Conservation (phyloP, 805 yeast genomes). For the Scheffersomyces lignosus region DNA sequence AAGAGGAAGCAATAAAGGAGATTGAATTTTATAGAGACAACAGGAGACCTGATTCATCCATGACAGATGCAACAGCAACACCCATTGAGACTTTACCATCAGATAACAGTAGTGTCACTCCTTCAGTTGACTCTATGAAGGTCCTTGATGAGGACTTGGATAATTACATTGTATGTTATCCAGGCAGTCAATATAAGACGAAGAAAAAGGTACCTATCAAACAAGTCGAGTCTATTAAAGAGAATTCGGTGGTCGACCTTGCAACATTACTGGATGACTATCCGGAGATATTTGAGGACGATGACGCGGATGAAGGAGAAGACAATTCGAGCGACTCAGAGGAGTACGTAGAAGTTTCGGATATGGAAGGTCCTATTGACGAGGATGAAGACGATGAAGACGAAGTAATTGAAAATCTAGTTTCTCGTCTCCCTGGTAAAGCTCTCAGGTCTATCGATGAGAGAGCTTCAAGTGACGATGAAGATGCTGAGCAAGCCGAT, state of each 20-base stretch:
- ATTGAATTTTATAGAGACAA: slow-evolving; percentile 28
- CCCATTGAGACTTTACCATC: not conserved
- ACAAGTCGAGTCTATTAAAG: slow-evolving; percentile 8
- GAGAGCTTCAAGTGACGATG: slow-evolving; percentile 11
- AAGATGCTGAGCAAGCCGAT: slow-evolving; percentile 19
- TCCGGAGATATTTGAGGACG: slow-evolving; percentile 12
- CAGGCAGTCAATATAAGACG: slow-evolving; percentile 26
- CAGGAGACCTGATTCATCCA: too few species aligned
- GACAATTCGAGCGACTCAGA: not conserved
- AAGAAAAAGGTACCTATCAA: slow-evolving; percentile 10
- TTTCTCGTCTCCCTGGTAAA: too few species aligned
- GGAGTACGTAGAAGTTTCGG: not conserved
- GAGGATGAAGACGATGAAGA: slow-evolving; percentile 3
- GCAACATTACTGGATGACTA: not conserved
- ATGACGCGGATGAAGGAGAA: slow-evolving; percentile 15
- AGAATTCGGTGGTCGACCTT: not conserved
- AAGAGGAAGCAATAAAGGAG: slow-evolving; percentile 53
- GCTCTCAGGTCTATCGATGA: slow-evolving; percentile 1
- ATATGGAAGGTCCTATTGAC: not conserved
- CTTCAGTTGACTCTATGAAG: slow-evolving; percentile 1
- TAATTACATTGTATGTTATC: slow-evolving; percentile 32
- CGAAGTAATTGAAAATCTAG: not conserved
- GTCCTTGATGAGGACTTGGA: slow-evolving; percentile 15
- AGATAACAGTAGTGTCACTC: too few species aligned
- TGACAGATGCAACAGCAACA: slow-evolving; percentile 3